phyloP scores from a whole-genome alignment of 768 basidiomycete genomes.

The Leccinellum rugosiceps region DNA sequence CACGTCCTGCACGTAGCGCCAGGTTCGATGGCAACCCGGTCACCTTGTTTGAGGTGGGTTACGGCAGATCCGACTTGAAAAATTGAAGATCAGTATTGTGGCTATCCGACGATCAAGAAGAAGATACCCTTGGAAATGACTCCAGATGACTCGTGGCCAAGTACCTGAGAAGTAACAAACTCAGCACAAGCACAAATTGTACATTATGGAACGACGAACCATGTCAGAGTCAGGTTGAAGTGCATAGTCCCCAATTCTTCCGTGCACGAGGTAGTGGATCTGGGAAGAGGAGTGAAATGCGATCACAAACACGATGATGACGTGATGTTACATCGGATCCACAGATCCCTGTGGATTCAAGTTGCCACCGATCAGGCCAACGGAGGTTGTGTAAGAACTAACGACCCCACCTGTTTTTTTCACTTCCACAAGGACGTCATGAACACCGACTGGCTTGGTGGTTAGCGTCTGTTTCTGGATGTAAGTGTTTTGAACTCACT shows the following conservation, averaged over 20 bases:
- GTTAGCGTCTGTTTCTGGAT: slow-evolving; percentile 6
- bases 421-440: slow-evolving; percentile 84
- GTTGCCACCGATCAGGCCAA: slow-evolving; percentile 8
- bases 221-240: slow-evolving; percentile 66
- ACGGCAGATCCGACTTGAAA: slow-evolving; percentile 69
- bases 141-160: slow-evolving; percentile 93
- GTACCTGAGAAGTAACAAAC: slow-evolving; percentile 50
- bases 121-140: slow-evolving; percentile 60
- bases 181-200: background rate
- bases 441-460: slow-evolving; percentile 47
- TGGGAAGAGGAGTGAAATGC: slow-evolving; percentile 27
- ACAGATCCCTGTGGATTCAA: slow-evolving; percentile 64
- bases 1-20: slow-evolving; percentile 84
- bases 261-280: slow-evolving; percentile 79
- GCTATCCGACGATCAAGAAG: background rate
- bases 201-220: slow-evolving; percentile 38
- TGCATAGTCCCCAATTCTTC: slow-evolving; percentile 76
- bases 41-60: slow-evolving; percentile 73
- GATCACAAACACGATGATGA: background rate
- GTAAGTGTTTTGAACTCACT: slow-evolving; percentile 36
- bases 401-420: slow-evolving; percentile 80
- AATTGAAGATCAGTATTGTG: background rate
- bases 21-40: slow-evolving; percentile 90
- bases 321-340: slow-evolving; percentile 70
- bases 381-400: background rate